Evolutionary conservation across 2,329 filamentous ascomycete species (phyloP), one percentile per base, ranked within the genome.

Genomic region (Apiospora phragmitis): DNA sequence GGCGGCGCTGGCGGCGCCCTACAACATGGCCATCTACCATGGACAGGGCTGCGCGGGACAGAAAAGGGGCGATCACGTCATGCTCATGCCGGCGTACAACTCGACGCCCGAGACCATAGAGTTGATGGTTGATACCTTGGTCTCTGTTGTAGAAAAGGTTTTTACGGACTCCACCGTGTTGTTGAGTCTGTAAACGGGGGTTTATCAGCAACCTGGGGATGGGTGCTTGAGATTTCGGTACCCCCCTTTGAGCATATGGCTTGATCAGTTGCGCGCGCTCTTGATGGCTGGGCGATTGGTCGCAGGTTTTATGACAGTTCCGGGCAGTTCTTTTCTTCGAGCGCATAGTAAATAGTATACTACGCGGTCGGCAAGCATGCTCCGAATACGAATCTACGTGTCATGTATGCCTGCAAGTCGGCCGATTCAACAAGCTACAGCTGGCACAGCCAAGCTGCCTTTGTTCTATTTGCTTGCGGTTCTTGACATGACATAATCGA

Each of bases 61-160:
- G 38, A 67, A 43, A 32, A 67, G 21, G 26, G 65, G 65, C 24
- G 65, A 67, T 14, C 65, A 45, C 42, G 65, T 67, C 41, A 67
- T 67, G 65, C 14, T 67, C 42, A 67, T 67, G 65, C 65, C 65
- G 38, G 65, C 65, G n/a, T 67, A 67, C n/a, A 67, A 43, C 14
- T 42, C 42, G 41, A 45, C 38, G 11, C 24, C 26, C 6, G 38
- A 32, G 41, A 67, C 65, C 24, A 45, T 67, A 18, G n/a, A 21
- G 6, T 26, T 45, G 65, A 67, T 67, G 38, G 65, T 67, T 26
- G 38, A 67, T 26, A 67, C 14, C 2, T 42, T 67, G 38, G 41
- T 18, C 9, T 26, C 65, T 16, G 65, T 67, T 1, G 12, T 67
- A 7, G 38, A 43, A 6, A 29, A 45, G 18, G 65, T 67, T 21